Evolutionary conservation across 2,329 filamentous ascomycete species (phyloP).

Genomic region (Colletotrichum lentis): DNA sequence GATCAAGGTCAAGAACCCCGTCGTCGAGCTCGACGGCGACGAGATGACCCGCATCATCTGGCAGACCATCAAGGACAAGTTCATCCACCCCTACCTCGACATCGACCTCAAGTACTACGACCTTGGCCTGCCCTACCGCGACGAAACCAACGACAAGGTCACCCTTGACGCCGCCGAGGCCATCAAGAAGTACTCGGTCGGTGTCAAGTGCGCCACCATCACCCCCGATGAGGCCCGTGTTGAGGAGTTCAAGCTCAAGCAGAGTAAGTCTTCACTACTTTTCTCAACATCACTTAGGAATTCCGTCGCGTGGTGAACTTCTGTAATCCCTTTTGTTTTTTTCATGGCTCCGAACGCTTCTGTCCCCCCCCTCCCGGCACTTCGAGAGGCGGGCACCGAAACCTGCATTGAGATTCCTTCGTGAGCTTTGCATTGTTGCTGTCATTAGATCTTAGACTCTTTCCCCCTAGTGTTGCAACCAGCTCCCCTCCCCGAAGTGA

Average conservation of each 20-base stretch:
- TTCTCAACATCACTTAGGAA: background rate
- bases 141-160: slow-evolving; percentile 95
- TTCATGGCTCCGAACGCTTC: slow-evolving; percentile 2
- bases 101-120: slow-evolving; percentile 99
- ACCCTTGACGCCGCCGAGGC: slow-evolving; percentile 94
- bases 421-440: background rate
- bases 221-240: slow-evolving; percentile 97
- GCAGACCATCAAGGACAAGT: slow-evolving; percentile 99
- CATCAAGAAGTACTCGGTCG: slow-evolving; percentile 98
- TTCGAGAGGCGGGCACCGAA: too few species aligned
- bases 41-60: slow-evolving; percentile 99
- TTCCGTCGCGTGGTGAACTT: background rate
- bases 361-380: too few species aligned
- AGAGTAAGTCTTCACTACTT: slow-evolving; percentile 69
- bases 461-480: slow-evolving; percentile 6
- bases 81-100: slow-evolving; percentile 95
- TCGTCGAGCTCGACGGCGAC: slow-evolving; percentile 95
- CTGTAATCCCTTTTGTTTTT: background rate
- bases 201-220: slow-evolving; percentile 99
- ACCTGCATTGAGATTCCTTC: slow-evolving; percentile 20
- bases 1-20: slow-evolving; percentile 99
- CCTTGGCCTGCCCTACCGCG: slow-evolving; percentile 90
- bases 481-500: background rate
- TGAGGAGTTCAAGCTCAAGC: slow-evolving; percentile 97
- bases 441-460: background rate